Conservation (phyloP, 2,329 filamentous ascomycete species). For the Cladosporium cucumerinum region DNA sequence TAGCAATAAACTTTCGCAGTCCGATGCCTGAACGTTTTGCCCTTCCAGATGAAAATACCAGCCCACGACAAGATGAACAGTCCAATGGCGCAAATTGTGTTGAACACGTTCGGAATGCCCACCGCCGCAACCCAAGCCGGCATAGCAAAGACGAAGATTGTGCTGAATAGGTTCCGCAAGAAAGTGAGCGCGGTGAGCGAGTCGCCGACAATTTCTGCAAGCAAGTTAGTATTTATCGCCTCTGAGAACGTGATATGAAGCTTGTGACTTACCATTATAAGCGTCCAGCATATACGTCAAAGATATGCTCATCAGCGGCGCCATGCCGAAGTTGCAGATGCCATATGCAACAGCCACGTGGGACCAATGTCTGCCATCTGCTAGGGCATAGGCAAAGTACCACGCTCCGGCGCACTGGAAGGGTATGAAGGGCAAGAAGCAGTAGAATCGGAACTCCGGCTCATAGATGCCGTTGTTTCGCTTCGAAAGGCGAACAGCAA, state of each 20-base stretch:
- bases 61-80: constrained; percentile 32
- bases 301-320: constrained; percentile 34
- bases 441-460: constrained; percentile 36
- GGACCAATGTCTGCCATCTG: constrained; percentile 26
- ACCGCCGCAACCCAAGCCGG: constrained; percentile 41
- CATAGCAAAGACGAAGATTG: constrained; percentile 47
- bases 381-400: constrained; percentile 40
- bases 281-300: constrained; percentile 42
- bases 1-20: constrained; percentile 35
- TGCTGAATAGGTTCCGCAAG: constrained; percentile 44
- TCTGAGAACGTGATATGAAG: not conserved
- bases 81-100: constrained; percentile 38
- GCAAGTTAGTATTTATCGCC: constrained; percentile 15
- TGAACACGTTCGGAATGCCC: constrained; percentile 42
- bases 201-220: constrained; percentile 46
- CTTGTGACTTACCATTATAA: constrained; percentile 36
- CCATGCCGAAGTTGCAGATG: constrained; percentile 38
- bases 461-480: constrained; percentile 37
- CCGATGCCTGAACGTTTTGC: constrained; percentile 35
- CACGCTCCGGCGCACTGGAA: constrained; percentile 34
- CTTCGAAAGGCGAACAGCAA: constrained; percentile 33
- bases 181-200: constrained; percentile 46
- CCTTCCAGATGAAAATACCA: constrained; percentile 34
- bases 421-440: constrained; percentile 33
- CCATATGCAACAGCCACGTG: constrained; percentile 38